Percentiles rank a stretch among this genome's conserved stretches.
These are phyloP conservation scores for Jackrogersella minutella DNA, from an alignment of 495 filamentous ascomycete genomes.

Conservation along the genomic window DNA sequence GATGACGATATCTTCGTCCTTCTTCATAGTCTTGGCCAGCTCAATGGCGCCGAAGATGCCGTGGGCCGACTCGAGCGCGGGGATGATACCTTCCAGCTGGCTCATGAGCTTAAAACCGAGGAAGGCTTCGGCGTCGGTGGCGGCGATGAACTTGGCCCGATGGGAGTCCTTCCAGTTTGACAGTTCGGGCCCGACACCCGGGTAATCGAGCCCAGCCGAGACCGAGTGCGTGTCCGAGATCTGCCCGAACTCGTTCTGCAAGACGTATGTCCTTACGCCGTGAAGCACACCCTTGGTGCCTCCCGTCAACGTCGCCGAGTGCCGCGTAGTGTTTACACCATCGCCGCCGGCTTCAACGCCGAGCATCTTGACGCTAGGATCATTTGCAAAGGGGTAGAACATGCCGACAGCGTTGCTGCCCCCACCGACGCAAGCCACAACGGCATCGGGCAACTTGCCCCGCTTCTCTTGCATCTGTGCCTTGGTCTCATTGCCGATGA, in stretches of 20 bases:
- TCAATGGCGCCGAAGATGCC: slow-evolving; percentile 89
- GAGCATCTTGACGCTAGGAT: slow-evolving; percentile 82
- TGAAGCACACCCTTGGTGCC: slow-evolving; percentile 93
- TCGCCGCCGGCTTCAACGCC: slow-evolving; percentile 98
- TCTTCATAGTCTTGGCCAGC: slow-evolving; percentile 88
- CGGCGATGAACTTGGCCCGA: slow-evolving; percentile 87
- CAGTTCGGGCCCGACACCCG: slow-evolving; percentile 93
- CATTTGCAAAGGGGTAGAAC: slow-evolving; percentile 94
- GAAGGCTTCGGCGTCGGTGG: slow-evolving; percentile 92
- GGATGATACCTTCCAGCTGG: slow-evolving; percentile 94
- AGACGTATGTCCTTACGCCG: slow-evolving; percentile 92
- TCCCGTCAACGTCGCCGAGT: slow-evolving; percentile 86
- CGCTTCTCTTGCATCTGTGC: slow-evolving; percentile 80
- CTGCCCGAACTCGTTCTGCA: slow-evolving; percentile 91
- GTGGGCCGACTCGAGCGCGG: slow-evolving; percentile 92
- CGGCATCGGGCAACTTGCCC: slow-evolving; percentile 91
- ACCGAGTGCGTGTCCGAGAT: slow-evolving; percentile 95
- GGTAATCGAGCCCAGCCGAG: slow-evolving; percentile 97
- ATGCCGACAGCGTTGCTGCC: slow-evolving; percentile 92
- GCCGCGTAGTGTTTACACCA: slow-evolving; percentile 85
- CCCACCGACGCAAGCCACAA: slow-evolving; percentile 95
- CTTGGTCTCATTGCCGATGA: slow-evolving; percentile 93
- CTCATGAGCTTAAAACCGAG: slow-evolving; percentile 83
- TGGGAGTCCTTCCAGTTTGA: slow-evolving; percentile 88
- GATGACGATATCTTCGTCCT: slow-evolving; percentile 91